phyloP scores from a whole-genome alignment of 257 asterid species.

The Thymus mandschuricus region DNA sequence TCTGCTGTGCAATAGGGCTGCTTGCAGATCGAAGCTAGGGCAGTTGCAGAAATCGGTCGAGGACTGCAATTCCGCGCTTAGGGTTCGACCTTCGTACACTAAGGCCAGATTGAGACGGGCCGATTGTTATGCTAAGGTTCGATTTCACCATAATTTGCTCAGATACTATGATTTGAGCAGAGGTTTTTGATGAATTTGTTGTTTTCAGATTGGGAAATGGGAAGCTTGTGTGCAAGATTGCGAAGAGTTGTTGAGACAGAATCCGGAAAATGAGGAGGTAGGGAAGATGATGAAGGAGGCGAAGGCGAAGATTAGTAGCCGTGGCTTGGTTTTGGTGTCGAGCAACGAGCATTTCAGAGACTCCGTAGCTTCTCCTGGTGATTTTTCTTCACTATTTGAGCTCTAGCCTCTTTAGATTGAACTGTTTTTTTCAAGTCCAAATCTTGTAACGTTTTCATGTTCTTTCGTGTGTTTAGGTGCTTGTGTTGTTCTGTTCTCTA shows the following conservation, averaged over 20 bases:
- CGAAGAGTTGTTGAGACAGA: constrained; percentile 52
- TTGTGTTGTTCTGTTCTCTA: constrained; percentile 54
- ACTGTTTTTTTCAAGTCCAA: not conserved
- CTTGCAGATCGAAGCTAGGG: constrained; percentile 72
- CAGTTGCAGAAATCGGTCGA: constrained; percentile 68
- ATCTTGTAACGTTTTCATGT: not conserved
- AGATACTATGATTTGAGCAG: not conserved
- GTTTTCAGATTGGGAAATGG: constrained; percentile 63
- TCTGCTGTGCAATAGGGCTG: constrained; percentile 76
- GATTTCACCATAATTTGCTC: no score
- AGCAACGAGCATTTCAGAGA: constrained; percentile 52
- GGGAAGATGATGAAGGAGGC: constrained; percentile 55
- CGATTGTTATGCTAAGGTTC: constrained; percentile 62
- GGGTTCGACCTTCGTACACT: constrained; percentile 53
- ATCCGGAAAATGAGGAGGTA: constrained; percentile 60
- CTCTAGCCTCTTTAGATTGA: not conserved
- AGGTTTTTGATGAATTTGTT: not conserved
- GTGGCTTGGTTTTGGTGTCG: constrained; percentile 38
- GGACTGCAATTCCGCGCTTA: constrained; percentile 70
- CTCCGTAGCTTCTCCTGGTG: constrained; percentile 50
- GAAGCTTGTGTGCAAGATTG: constrained; percentile 73
- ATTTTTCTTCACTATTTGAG: not conserved
- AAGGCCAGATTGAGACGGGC: constrained; percentile 81
- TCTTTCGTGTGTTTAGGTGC: constrained; percentile 29
- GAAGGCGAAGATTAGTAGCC: constrained; percentile 11